These are phyloP conservation scores for Tricholoma sp. DNA, from an alignment of 768 basidiomycete species.

Conservation along the genomic window DNA sequence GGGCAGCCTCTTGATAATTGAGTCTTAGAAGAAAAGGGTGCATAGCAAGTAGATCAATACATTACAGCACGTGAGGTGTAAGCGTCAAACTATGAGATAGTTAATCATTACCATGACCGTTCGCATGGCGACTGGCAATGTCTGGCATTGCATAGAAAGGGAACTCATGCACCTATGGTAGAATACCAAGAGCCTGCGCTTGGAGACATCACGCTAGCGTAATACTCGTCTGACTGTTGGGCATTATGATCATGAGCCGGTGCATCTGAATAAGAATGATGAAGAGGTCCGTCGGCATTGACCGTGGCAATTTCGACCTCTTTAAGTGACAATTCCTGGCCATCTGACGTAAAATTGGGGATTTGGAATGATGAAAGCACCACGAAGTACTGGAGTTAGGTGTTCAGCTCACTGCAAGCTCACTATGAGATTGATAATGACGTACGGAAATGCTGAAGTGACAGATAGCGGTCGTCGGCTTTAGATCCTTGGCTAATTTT, in stretches of 20 bases:
- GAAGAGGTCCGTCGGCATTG: slow-evolving; percentile 46
- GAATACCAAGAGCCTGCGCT: too few species aligned
- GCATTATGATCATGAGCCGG: not conserved
- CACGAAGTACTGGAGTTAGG: slow-evolving; percentile 36
- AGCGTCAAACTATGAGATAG: too few species aligned
- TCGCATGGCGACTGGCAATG: too few species aligned
- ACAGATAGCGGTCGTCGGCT: slow-evolving; percentile 44
- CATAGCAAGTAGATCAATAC: too few species aligned
- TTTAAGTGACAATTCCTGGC: slow-evolving; percentile 36
- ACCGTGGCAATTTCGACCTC: slow-evolving; percentile 49
- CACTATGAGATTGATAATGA: not conserved
- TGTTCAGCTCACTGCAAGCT: not conserved
- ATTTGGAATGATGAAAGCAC: slow-evolving; percentile 42
- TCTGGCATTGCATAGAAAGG: too few species aligned
- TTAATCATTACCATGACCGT: too few species aligned
- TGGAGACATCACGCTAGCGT: too few species aligned
- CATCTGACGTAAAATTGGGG: slow-evolving; percentile 32
- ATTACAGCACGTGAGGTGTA: too few species aligned
- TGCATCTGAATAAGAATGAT: slow-evolving; percentile 34
- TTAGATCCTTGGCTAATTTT: slow-evolving; percentile 42
- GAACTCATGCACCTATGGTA: too few species aligned
- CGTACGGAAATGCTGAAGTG: slow-evolving; percentile 49
- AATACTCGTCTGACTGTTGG: not conserved
- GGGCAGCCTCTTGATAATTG: too few species aligned
- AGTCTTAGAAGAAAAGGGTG: too few species aligned